Evolutionary conservation across 2,329 filamentous ascomycete species (phyloP), one percentile per base, ranked within the genome.

Genomic region (Colletotrichum trifolii): DNA sequence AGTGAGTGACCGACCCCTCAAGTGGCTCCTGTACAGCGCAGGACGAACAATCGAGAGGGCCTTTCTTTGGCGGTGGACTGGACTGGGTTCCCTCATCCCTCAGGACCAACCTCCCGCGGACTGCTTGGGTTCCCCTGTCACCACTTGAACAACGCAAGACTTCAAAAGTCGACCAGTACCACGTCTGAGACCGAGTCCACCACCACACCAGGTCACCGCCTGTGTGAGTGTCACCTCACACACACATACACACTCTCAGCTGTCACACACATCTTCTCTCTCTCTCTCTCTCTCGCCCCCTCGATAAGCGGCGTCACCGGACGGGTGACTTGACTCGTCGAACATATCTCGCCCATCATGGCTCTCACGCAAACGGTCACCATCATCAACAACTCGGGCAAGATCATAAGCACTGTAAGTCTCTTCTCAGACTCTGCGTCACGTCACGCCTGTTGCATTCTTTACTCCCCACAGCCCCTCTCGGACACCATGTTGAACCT

Each of bases 351-450:
- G 39, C 36, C n/a, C 58, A 65, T 36, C 62, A 81, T 83, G 79
- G 74, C 79, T 49, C 77, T 83, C 67, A 78, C 82, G 58, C 90
- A 97, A 79, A 95, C 92, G 54, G 89, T 97, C 71, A 94, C 93
- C 70, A 92, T 97, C 73, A 91, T 97, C 79, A 96, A 97, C 82
- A 94, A 85, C 73, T 96, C 93, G 63, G 93, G 93, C 73, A 96
- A 97, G 80, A 89, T 97, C 54, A 92, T 97, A 71, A 94, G 90
- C 83, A 96, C 91, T 65, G 93, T 94, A 84, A 77, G 90, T 66
- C 48, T 53, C 47, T 52, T 52, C 55, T 25, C 25, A 25, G 1
- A 25, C 48, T 43, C 47, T 38, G 36, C 34, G 49, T 53, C 52
- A 45, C 34, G 49, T 53, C 52, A 45, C 52, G 57, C 62, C 49